Percentiles rank a stretch among this genome's conserved stretches.
Conservation (phyloP, 2,329 filamentous ascomycete species). For the Teratosphaeria epicoccoides region DNA sequence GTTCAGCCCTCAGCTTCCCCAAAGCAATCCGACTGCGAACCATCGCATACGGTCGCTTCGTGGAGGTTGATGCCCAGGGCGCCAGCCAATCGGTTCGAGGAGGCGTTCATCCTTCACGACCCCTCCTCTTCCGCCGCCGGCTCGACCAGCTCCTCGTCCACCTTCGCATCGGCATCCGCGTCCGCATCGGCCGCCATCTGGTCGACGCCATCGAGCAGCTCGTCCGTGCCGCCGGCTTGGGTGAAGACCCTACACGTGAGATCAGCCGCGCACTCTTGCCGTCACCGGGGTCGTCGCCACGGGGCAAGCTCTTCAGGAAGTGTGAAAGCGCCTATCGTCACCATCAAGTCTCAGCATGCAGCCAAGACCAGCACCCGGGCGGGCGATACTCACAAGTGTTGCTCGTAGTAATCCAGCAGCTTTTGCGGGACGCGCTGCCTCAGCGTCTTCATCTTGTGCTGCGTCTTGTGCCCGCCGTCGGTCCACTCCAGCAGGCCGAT, state of each 20-base stretch:
- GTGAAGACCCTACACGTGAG: neutral
- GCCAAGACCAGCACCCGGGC: neutral
- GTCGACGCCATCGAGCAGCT: neutral
- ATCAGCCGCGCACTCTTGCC: neutral
- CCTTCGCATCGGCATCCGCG: neutral
- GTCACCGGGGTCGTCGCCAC: too few species aligned
- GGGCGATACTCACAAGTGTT: constrained; percentile 26
- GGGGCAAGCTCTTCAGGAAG: neutral
- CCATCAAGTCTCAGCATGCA: neutral
- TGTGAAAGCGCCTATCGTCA: neutral
- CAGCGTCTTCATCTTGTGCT: constrained; percentile 57
- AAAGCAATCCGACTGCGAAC: too few species aligned
- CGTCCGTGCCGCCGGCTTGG: neutral
- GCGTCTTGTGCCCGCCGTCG: constrained; percentile 56
- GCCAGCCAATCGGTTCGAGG: too few species aligned
- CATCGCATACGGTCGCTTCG: too few species aligned
- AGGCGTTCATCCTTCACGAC: too few species aligned
- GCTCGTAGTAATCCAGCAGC: constrained; percentile 29
- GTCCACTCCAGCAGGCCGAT: constrained; percentile 65
- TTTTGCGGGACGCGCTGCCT: constrained; percentile 71
- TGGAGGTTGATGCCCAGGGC: too few species aligned
- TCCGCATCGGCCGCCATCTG: neutral
- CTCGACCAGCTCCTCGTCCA: neutral
- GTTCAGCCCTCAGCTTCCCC: too few species aligned
- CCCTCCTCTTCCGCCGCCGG: neutral